A percentile compares a stretch with the other conserved stretches of the same genome.
These are phyloP conservation scores for Phytophthora quininea DNA, from an alignment of 352 stramenopile species.

Conservation along the genomic window DNA sequence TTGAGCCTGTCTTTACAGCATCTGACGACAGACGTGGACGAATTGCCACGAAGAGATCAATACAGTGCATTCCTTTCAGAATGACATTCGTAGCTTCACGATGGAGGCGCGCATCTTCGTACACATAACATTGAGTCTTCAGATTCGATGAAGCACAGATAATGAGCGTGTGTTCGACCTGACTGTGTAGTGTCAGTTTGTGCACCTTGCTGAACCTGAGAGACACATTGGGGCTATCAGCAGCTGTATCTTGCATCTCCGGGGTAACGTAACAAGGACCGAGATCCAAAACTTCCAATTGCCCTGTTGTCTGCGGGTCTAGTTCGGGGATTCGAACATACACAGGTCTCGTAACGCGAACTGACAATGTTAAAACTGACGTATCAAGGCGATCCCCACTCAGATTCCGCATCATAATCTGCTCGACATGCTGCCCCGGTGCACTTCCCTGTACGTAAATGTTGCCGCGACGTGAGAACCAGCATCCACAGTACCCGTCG, in stretches of 20 bases:
- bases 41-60: constrained; percentile 84
- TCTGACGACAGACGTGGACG: constrained; percentile 79
- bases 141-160: constrained; percentile 86
- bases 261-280: constrained; percentile 85
- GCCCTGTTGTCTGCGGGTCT: constrained; percentile 76
- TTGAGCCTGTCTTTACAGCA: constrained; percentile 79
- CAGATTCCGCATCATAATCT: constrained; percentile 85
- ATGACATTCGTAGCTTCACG: constrained; percentile 78
- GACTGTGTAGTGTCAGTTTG: constrained; percentile 82
- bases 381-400: constrained; percentile 81
- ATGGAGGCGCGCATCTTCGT: constrained; percentile 73
- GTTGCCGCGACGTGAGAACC: constrained; percentile 49
- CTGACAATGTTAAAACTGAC: constrained; percentile 62
- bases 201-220: constrained; percentile 89
- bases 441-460: constrained; percentile 76
- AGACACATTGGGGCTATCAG: constrained; percentile 75
- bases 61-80: constrained; percentile 62
- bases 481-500: constrained; percentile 72
- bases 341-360: constrained; percentile 78
- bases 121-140: constrained; percentile 91
- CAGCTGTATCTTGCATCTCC: constrained; percentile 82
- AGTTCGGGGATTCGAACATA: constrained; percentile 87
- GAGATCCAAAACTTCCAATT: constrained; percentile 76
- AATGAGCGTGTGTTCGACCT: constrained; percentile 77
- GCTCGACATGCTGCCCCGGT: constrained; percentile 77